Percentiles rank a stretch among this genome's conserved stretches.
Evolutionary conservation across 75 land plant species (phyloP).

Genomic region (Selaginella moellendorffii): DNA sequence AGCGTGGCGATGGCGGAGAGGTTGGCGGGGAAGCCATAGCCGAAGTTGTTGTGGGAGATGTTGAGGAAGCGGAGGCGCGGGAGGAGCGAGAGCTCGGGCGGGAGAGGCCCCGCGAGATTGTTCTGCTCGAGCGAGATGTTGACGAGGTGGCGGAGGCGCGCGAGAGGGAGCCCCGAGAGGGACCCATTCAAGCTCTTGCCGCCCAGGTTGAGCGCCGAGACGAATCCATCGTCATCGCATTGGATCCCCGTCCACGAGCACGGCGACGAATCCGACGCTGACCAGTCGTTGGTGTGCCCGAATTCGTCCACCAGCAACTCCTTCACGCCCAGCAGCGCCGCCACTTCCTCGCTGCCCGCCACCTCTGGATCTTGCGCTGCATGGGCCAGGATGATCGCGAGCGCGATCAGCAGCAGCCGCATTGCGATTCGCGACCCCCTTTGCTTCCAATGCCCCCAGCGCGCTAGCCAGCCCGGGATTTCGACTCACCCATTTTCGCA

Average conservation of each 20-base stretch:
- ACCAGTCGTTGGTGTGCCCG: constrained; percentile 34
- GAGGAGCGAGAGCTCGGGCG: constrained; percentile 33
- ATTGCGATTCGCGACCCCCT: too few species aligned
- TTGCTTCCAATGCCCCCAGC: too few species aligned
- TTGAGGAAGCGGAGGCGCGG: constrained; percentile 35
- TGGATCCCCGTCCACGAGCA: constrained; percentile 43
- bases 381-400: too few species aligned
- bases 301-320: neutral
- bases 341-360: neutral
- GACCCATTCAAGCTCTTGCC: constrained; percentile 33
- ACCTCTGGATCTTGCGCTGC: too few species aligned
- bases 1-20: neutral
- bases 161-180: constrained; percentile 22
- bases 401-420: neutral
- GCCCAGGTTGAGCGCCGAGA: constrained; percentile 30
- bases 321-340: neutral
- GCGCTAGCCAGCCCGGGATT: too few species aligned
- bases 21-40: constrained; percentile 33
- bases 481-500: too few species aligned
- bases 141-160: neutral
- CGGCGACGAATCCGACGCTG: constrained; percentile 25
- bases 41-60: constrained; percentile 56
- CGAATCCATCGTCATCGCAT: constrained; percentile 23
- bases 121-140: constrained; percentile 17
- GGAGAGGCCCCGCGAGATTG: constrained; percentile 38